Percentiles rank a stretch among this genome's conserved stretches.
phyloP scores from a whole-genome alignment of 805 yeast genomes.

The Sugiyamaella americana region DNA sequence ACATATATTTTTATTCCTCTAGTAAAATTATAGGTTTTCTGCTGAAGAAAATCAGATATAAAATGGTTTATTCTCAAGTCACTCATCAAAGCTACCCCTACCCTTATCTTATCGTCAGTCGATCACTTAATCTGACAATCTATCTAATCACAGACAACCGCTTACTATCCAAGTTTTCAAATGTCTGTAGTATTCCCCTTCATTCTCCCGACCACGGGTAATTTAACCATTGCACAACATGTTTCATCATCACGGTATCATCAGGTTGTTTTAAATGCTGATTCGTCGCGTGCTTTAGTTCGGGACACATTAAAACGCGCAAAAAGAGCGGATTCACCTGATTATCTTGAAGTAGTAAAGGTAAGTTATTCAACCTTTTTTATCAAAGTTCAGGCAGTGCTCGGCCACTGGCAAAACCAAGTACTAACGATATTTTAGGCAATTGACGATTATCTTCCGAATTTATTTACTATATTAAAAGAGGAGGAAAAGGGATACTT shows the following conservation, averaged over 20 bases:
- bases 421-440: too few relatives aligned
- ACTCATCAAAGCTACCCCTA: too few relatives aligned
- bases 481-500: background rate
- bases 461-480: background rate
- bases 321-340: constrained; percentile 19
- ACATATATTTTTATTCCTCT: too few relatives aligned
- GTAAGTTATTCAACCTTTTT: background rate
- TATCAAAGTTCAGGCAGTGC: too few relatives aligned
- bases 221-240: constrained; percentile 20
- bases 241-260: constrained; percentile 18
- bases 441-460: constrained; percentile 1
- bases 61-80: too few relatives aligned
- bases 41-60: too few relatives aligned
- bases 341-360: background rate
- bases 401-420: too few relatives aligned
- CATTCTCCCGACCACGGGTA: constrained; percentile 28
- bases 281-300: constrained; percentile 26
- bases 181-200: constrained; percentile 20
- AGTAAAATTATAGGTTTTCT: too few relatives aligned
- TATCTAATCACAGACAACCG: background rate
- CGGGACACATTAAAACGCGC: constrained; percentile 28
- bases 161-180: background rate
- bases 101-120: background rate
- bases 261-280: constrained; percentile 25
- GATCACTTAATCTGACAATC: background rate